Percentiles rank a stretch among this genome's conserved stretches.
phyloP scores from a whole-genome alignment of 1,284 basidiomycete species.

The Tylopilus orsonianus region DNA sequence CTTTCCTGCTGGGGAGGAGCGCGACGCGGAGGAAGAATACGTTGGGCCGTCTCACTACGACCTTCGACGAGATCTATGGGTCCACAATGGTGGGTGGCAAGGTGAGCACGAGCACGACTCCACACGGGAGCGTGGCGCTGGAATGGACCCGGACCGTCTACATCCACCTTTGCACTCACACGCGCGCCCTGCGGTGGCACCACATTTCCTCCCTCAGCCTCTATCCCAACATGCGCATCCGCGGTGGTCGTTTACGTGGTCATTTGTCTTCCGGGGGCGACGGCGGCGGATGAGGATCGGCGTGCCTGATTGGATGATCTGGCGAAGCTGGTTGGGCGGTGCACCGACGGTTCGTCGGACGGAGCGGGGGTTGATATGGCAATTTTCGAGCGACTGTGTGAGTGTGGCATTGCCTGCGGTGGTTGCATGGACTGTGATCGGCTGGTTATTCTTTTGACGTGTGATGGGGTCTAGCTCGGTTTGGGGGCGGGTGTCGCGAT shows the following conservation, averaged over 20 bases:
- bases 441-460: constrained; percentile 30
- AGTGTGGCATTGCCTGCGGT: constrained; percentile 32
- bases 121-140: neutral
- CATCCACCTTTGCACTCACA: neutral
- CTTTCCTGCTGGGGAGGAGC: constrained; percentile 34
- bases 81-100: constrained; percentile 32
- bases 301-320: constrained; percentile 31
- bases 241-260: constrained; percentile 30
- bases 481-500: too few relatives aligned
- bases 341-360: neutral
- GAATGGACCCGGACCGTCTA: neutral
- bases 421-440: constrained; percentile 24
- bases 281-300: constrained; percentile 41
- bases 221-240: constrained; percentile 16
- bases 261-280: constrained; percentile 44
- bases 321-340: constrained; percentile 9
- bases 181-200: neutral
- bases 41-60: constrained; percentile 30
- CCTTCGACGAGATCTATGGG: constrained; percentile 50
- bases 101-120: constrained; percentile 18
- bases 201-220: constrained; percentile 31
- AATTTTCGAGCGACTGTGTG: constrained; percentile 24
- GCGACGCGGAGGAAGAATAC: constrained; percentile 22
- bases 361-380: constrained; percentile 22
- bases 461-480: too few relatives aligned